Conservation (phyloP, 768 basidiomycete species). For the Kwoniella heveanensis region DNA sequence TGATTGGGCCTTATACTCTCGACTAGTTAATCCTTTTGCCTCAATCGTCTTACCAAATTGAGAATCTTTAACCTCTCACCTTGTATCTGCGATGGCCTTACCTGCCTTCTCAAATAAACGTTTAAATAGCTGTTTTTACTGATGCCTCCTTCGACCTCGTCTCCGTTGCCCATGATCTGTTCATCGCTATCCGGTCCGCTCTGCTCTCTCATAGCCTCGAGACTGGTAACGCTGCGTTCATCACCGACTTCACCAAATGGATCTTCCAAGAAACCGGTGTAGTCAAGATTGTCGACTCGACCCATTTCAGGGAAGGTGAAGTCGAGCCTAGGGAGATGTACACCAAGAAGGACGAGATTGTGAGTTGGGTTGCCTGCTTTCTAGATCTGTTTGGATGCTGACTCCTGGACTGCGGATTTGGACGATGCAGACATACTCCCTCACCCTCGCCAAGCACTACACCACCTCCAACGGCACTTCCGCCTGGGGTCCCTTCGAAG, state of each 20-base stretch:
- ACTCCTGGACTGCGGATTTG: too few relatives aligned
- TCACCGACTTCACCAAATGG: conserved; percentile 78
- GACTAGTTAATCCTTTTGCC: too few relatives aligned
- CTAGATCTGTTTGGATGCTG: too few relatives aligned
- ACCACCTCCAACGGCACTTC: conserved; percentile 52
- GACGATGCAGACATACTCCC: conserved; percentile 67
- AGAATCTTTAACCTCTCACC: too few relatives aligned
- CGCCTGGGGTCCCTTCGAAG: conserved; percentile 70
- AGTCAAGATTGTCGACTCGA: conserved; percentile 68
- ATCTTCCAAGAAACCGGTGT: conserved; percentile 84
- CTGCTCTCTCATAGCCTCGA: conserved; percentile 42
- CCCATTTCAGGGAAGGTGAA: conserved; percentile 72
- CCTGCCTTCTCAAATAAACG: too few relatives aligned
- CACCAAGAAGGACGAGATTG: conserved; percentile 82
- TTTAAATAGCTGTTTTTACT: too few relatives aligned
- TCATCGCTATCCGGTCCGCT: background rate
- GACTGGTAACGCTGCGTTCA: conserved; percentile 76
- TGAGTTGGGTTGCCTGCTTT: too few relatives aligned
- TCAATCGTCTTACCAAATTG: too few relatives aligned
- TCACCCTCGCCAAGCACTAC: conserved; percentile 72
- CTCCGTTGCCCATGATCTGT: too few relatives aligned
- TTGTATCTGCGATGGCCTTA: too few relatives aligned
- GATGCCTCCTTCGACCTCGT: background rate
- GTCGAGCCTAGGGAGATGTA: conserved; percentile 71
- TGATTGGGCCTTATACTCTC: too few relatives aligned